Evolutionary conservation across 176 grass and related monocot species (phyloP).

Genomic region (Triticum dicoccoides): DNA sequence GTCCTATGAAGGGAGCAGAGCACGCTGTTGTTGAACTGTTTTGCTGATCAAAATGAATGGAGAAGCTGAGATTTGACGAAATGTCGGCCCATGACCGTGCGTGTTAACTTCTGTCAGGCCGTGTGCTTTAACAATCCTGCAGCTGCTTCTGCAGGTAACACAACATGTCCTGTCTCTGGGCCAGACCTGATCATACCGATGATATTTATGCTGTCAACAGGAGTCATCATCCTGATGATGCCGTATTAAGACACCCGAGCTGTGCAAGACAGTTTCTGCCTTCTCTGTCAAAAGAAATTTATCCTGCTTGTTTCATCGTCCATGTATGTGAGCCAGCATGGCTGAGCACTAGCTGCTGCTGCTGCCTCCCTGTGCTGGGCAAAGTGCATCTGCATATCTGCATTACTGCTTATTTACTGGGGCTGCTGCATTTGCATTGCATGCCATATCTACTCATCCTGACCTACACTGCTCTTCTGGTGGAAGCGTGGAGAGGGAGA

Average conservation of each 20-base stretch:
- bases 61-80: neutral
- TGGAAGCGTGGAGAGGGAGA: no score
- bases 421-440: no score
- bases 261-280: neutral
- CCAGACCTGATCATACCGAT: neutral
- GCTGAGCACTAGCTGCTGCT: neutral
- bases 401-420: no score
- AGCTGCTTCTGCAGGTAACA: neutral
- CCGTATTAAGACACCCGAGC: neutral
- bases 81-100: neutral
- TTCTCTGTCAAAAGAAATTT: neutral
- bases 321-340: neutral
- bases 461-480: neutral
- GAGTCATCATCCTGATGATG: neutral
- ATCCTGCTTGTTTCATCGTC: neutral
- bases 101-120: neutral
- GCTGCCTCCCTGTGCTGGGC: neutral
- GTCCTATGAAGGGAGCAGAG: neutral
- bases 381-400: neutral
- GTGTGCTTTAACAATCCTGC: neutral
- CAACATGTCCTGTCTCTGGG: neutral
- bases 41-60: neutral
- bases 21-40: neutral
- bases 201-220: no score
- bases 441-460: neutral